A percentile compares a stretch with the other conserved stretches of the same genome.
phyloP scores from a whole-genome alignment of 2,329 filamentous ascomycete species.

The Colletotrichum sp. region DNA sequence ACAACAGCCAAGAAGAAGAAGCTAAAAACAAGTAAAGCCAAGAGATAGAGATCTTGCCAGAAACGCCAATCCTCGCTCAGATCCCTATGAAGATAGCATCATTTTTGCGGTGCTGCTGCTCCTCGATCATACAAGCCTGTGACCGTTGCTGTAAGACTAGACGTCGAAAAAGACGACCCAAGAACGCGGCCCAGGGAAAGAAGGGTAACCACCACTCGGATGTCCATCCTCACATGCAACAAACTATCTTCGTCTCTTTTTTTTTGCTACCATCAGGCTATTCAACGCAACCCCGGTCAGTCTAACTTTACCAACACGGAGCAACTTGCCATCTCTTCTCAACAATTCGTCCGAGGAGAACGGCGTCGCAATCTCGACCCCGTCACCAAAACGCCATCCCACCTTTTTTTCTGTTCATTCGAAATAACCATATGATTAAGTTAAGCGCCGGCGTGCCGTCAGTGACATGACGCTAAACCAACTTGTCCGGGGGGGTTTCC shows the following conservation, averaged over 20 bases:
- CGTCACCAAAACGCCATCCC: background rate
- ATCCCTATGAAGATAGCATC: background rate
- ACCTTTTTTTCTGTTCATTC: background rate
- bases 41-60: background rate
- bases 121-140: conserved; percentile 10
- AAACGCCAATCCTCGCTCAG: background rate
- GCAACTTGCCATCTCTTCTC: background rate
- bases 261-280: background rate
- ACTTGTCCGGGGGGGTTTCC: background rate
- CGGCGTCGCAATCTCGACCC: background rate
- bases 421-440: conserved; percentile 5
- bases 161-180: background rate
- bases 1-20: background rate
- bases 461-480: conserved; percentile 6
- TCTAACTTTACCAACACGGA: background rate
- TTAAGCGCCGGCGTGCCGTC: conserved; percentile 10
- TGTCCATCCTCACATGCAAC: background rate
- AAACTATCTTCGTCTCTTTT: background rate
- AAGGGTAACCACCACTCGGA: background rate
- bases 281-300: background rate
- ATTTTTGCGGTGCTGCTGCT: background rate
- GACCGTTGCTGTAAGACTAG: background rate
- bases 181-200: background rate
- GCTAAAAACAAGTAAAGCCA: background rate
- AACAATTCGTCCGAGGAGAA: background rate